Base-by-base conservation (phyloP, 768 basidiomycete genomes). In the Leccinellum luteum region DNA sequence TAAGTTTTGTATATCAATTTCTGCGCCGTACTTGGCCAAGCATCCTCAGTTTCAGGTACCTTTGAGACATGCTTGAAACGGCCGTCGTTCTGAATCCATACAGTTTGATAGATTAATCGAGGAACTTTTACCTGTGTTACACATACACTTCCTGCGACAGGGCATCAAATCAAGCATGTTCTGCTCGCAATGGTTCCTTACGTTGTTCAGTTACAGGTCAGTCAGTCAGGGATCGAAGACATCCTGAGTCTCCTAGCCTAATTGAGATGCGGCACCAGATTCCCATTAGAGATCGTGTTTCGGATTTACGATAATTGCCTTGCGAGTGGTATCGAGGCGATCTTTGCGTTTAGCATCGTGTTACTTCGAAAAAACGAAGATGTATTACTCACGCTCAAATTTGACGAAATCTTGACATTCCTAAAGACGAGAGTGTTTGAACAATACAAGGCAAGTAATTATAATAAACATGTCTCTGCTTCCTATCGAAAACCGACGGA, bases 161-260 rank as follows among this genome's bases (percentile, higher is more conserved):
- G 96, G 95, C 30, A 78, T 98, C 68, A 98, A 98, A 72, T 94
- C 93, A 48, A 95, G 90, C 75, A 98, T 99, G 94, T 98, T 90
- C 69, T 96, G 93, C 67, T 94, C 92, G 14, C 97, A 98, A 62
- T 99, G 97, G 97, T 98, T 98, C 73, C 78, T 99, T 69, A 98
- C 97, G 0, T 75, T 99, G 70, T 98, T 98, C 77, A 92, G 92
- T 68, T 98, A 96, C 73, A 85, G 92, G 92, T 89, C 67, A 65
- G 81, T 68, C n/a, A n/a, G n/a, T n/a, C 14, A 6, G 7, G 25
- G 27, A 28, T 28, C 9, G 34, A 30, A 53, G 19, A 31, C 17
- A 15, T 34, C n/a, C 53, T 13, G 4, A n/a, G n/a, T n/a, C 2
- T 35, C 41, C 3, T 49, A 14, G 27, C 34, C 30, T 31, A 23